A percentile compares a stretch with the other conserved stretches of the same genome.
Evolutionary conservation across 768 basidiomycete genomes (phyloP).

Genomic region (Russula vinacea): DNA sequence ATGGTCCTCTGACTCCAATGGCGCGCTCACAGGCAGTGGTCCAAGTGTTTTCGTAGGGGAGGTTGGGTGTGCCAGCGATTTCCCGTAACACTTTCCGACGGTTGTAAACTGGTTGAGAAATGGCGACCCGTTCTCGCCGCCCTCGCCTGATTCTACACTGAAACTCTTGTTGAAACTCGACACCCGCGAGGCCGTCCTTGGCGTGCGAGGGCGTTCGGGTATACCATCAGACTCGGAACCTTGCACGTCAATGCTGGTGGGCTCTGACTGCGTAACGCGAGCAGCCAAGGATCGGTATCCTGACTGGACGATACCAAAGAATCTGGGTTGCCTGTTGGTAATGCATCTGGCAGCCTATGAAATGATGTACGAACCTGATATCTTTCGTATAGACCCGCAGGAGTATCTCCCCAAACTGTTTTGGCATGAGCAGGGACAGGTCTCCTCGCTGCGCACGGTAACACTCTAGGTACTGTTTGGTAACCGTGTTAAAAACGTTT

Average conservation of each 20-base stretch:
- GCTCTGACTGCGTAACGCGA: not conserved
- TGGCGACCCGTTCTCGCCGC: slow-evolving; percentile 11
- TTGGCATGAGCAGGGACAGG: slow-evolving; percentile 63
- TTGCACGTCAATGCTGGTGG: slow-evolving; percentile 22
- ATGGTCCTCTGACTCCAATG: not conserved
- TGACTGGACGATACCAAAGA: slow-evolving; percentile 60
- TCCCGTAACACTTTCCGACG: slow-evolving; percentile 16
- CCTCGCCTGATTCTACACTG: slow-evolving; percentile 10
- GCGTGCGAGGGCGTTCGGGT: slow-evolving; percentile 21
- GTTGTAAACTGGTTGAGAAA: slow-evolving; percentile 24
- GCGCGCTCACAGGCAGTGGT: not conserved
- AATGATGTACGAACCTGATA: slow-evolving; percentile 35
- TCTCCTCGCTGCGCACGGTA: slow-evolving; percentile 49
- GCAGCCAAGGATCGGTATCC: slow-evolving; percentile 54
- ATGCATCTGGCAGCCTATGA: not conserved
- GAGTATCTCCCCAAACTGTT: slow-evolving; percentile 63
- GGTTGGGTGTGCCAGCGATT: slow-evolving; percentile 4
- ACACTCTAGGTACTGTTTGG: slow-evolving; percentile 39
- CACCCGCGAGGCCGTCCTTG: slow-evolving; percentile 17
- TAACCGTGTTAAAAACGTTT: not conserved
- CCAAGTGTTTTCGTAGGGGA: slow-evolving; percentile 10
- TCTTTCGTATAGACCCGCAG: slow-evolving; percentile 70
- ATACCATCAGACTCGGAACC: slow-evolving; percentile 21
- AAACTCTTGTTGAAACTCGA: slow-evolving; percentile 27
- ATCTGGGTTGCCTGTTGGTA: slow-evolving; percentile 35